Evolutionary conservation across 2,329 filamentous ascomycete species (phyloP), one percentile per base, ranked within the genome.

Genomic region (Diaporthe sp.): DNA sequence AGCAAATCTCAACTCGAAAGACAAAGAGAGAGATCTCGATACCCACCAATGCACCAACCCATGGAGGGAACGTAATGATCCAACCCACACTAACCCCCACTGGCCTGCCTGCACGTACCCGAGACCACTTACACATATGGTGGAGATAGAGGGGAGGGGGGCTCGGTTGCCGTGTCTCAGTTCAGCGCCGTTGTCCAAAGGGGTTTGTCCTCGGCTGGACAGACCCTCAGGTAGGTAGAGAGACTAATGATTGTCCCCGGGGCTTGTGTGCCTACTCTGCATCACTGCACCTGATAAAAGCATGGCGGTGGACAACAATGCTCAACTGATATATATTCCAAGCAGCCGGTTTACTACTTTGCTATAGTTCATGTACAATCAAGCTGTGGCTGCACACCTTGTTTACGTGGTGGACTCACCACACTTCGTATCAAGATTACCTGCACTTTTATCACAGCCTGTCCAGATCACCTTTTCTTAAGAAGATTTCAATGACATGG

Each of bases 1-100:
- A 37, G 57, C 25, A 65, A 15, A 42, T 65, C 61, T 65, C 61
- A 65, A 42, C 61, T 65, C 61, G 61, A 65, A 19, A 15, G 22
- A 49, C 2, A 49, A 7, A 49, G 17, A 46, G 2, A 49, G 44
- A 49, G 15, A 25, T 13, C 53, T 10, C 22, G 13, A 15, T 4
- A 31, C 53, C 25, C n/a, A 55, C 53, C 44, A 49, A 49, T 55
- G 53, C 53, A 55, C 25, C 53, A 57, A 28, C 6, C 53, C 44
- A 22, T 19, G 9, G 25, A 15, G 17, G 34, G 37, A 3, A 39
- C 12, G 10, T 8, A 34, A 5, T 17, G 4, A 17, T 2, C 53
- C 57, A 60, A 60, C 34, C 57, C 10, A 12, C 34, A 60, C 22
- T 34, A 39, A 15, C n/a, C 9, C 15, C 8, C 44, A 8, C 19